A percentile compares a stretch with the other conserved stretches of the same genome.
Conservation (phyloP, 441 rosid species). For the Eruca vesicaria region DNA sequence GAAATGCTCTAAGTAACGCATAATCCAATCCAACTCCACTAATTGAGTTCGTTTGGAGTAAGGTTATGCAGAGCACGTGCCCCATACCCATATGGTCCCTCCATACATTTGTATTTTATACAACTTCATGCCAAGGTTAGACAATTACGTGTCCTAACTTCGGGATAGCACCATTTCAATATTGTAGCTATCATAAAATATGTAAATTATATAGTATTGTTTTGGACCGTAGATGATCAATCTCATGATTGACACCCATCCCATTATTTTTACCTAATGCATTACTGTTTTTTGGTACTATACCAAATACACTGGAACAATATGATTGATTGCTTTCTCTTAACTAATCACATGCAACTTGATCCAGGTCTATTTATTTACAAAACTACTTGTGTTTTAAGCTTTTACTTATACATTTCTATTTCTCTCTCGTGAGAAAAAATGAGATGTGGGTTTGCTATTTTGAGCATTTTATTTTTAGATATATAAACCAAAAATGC, state of each 20-base stretch:
- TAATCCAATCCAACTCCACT: conserved; percentile 15
- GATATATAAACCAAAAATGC: not conserved
- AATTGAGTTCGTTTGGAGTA: not conserved
- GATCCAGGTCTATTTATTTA: not conserved
- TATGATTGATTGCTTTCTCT: not conserved
- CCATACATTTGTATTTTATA: not conserved
- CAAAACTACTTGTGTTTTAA: not conserved
- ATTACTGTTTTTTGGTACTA: conserved; percentile 6
- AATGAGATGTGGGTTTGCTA: not conserved
- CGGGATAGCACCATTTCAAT: not conserved
- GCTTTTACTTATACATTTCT: not conserved
- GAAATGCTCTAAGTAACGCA: not conserved
- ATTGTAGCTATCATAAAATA: conserved; percentile 1
- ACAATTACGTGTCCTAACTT: not conserved
- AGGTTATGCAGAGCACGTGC: not conserved
- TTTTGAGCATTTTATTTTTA: not conserved
- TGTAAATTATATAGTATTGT: not conserved
- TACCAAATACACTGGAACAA: conserved; percentile 6
- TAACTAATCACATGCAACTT: not conserved
- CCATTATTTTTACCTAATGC: conserved; percentile 17
- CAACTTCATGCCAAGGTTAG: not conserved
- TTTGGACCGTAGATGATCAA: not conserved
- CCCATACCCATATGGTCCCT: not conserved
- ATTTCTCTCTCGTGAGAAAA: not conserved
- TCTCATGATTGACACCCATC: conserved; percentile 11